phyloP scores from a whole-genome alignment of 306 rosid genomes.

The Styphnolobium japonicum region DNA sequence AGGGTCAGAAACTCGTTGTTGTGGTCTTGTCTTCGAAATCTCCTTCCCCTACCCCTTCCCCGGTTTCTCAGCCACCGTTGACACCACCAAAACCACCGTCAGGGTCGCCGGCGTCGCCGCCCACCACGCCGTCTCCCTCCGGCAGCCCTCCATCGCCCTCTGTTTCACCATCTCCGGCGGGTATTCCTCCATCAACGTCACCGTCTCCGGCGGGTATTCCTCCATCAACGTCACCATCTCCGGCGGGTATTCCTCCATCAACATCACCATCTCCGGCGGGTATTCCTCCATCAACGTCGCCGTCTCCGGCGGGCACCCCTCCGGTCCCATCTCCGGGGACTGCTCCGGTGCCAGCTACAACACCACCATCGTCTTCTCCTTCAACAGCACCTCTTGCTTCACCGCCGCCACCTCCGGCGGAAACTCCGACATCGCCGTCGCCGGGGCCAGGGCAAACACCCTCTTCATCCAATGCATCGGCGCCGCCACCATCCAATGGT shows the following conservation, averaged over 20 bases:
- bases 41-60: background rate
- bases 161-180: background rate
- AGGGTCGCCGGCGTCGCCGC: background rate
- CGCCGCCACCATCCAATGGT: background rate
- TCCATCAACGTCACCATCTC: background rate
- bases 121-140: background rate
- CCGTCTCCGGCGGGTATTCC: background rate
- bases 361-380: background rate
- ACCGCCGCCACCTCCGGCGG: background rate
- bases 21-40: conserved; percentile 44
- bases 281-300: background rate
- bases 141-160: background rate
- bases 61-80: too few species aligned
- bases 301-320: background rate
- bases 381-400: background rate
- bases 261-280: background rate
- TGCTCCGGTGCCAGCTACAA: background rate
- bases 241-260: background rate
- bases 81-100: conserved; percentile 20
- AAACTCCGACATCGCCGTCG: background rate
- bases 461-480: background rate
- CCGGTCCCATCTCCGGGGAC: background rate
- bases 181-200: background rate
- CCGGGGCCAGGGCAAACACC: background rate
- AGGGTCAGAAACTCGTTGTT: conserved; percentile 63